Evolutionary conservation across 2,329 filamentous ascomycete species (phyloP), one percentile per base, ranked within the genome.

Genomic region (Blastomyces gilchristii): DNA sequence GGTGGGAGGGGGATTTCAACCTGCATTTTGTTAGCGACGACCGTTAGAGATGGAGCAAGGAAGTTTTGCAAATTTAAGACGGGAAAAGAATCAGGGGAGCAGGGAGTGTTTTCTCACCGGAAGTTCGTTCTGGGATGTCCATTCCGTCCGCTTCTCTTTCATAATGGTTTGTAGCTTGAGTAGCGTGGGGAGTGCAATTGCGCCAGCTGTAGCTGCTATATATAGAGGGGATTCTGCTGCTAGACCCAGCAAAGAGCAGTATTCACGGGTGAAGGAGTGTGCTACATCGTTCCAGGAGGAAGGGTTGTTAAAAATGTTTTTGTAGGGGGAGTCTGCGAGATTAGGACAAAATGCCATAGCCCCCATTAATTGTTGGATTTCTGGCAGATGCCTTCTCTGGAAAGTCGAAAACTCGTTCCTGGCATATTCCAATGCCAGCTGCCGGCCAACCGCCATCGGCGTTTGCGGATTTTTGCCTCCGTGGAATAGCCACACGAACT

Each of bases 191-290:
- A 99, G 81, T 0, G 94, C 93, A 59, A 99, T 94, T 11, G 91
- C 87, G 56, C 94, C 94, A 0, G 94, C 94, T 12, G 93, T 97
- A 1, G 89, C 88, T 58, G 94, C 92, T 37, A 97, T 86, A 74
- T 96, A 97, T 12, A 99, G 85, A 0, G 94, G 94, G 0, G 91
- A 96, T 71, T 96, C 90, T 25, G 93, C 91, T 0, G 91, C 93
- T 0, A 99, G 82, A 12, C 91, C 91, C 0, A 99, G 84, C 28
- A 97, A 80, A 1, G 89, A 92, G 79, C 94, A 99, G 78, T 97
- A 99, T 73, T 97, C 94, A 64, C 89, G 86, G 0, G 90, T 96
- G 73, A 99, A 99, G 3, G 89, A 89, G n/a, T 85, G 79, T 5
- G 90, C 86, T 1, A 96, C 89, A 66, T 96, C 90, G 50, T 89